These are phyloP conservation scores for Magnusiomyces tetraspermus DNA, from an alignment of 1,139 yeast species.

Conservation along the genomic window DNA sequence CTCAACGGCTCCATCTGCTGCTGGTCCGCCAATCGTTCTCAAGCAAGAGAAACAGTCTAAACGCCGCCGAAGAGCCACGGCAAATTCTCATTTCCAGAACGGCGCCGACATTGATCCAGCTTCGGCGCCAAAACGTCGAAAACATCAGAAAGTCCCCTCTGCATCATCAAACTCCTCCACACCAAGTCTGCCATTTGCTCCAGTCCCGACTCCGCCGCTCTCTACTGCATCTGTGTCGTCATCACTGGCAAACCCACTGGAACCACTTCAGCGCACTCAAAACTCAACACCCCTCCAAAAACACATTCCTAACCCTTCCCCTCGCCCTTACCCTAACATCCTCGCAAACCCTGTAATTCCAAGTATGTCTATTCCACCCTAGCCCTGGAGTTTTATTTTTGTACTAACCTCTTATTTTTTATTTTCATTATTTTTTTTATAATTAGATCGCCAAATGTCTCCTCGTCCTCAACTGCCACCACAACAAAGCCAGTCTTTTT, in stretches of 20 bases:
- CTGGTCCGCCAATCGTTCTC: neutral
- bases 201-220: slow-evolving; percentile 4
- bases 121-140: neutral
- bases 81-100: neutral
- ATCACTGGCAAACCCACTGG: slow-evolving; percentile 11
- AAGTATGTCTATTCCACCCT: neutral
- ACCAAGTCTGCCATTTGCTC: slow-evolving; percentile 1
- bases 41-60: slow-evolving; percentile 1
- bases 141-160: slow-evolving; percentile 2
- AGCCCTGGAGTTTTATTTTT: neutral
- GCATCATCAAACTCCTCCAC: neutral
- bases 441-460: slow-evolving; percentile 3
- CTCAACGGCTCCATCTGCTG: neutral
- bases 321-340: slow-evolving; percentile 1
- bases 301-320: neutral
- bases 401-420: neutral
- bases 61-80: slow-evolving; percentile 3
- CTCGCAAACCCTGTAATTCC: neutral
- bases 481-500: neutral
- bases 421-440: neutral
- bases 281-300: slow-evolving; percentile 8
- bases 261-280: slow-evolving; percentile 17
- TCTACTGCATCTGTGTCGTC: slow-evolving; percentile 3
- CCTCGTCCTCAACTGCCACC: slow-evolving; percentile 3
- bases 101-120: neutral